Conservation (phyloP, 805 yeast genomes). For the Henningerozyma blattae region DNA sequence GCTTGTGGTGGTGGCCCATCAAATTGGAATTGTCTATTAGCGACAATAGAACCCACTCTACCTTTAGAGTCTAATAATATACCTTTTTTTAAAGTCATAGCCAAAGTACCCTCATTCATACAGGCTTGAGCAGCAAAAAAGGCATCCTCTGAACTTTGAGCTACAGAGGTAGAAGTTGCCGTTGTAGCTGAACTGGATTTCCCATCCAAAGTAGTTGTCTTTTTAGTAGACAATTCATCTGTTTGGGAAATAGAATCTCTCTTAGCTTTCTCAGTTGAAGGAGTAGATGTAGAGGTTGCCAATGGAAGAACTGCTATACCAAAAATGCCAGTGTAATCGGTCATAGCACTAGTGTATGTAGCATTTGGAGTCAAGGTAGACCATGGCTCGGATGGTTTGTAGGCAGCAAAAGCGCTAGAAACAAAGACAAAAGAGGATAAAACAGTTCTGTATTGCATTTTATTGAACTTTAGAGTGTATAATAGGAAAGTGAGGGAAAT, state of each 20-base stretch:
- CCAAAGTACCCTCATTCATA: slow-evolving; percentile 36
- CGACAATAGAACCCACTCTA: slow-evolving; percentile 69
- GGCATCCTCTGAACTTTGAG: too few relatives aligned
- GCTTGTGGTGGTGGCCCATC: slow-evolving; percentile 85
- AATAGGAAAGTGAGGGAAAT: too few relatives aligned
- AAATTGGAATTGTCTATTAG: slow-evolving; percentile 77
- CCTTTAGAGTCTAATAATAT: slow-evolving; percentile 46
- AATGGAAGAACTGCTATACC: slow-evolving; percentile 58
- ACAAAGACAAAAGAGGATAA: slow-evolving; percentile 28
- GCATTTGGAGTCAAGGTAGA: slow-evolving; percentile 57
- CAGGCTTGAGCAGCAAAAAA: too few relatives aligned
- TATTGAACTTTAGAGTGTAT: too few relatives aligned
- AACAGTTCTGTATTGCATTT: slow-evolving; percentile 14
- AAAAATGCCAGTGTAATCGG: slow-evolving; percentile 43
- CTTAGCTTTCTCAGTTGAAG: slow-evolving; percentile 22
- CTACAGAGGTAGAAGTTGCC: too few relatives aligned
- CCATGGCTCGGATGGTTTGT: slow-evolving; percentile 55
- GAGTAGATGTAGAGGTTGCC: slow-evolving; percentile 22
- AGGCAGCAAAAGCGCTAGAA: slow-evolving; percentile 16
- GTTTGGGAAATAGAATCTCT: slow-evolving; percentile 41
- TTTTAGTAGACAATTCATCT: too few relatives aligned
- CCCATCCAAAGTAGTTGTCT: too few relatives aligned
- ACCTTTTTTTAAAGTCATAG: slow-evolving; percentile 28
- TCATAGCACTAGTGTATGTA: slow-evolving; percentile 41
- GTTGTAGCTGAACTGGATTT: too few relatives aligned